Evolutionary conservation across 2,329 filamentous ascomycete genomes (phyloP).

Genomic region (Exophiala dermatitidis): DNA sequence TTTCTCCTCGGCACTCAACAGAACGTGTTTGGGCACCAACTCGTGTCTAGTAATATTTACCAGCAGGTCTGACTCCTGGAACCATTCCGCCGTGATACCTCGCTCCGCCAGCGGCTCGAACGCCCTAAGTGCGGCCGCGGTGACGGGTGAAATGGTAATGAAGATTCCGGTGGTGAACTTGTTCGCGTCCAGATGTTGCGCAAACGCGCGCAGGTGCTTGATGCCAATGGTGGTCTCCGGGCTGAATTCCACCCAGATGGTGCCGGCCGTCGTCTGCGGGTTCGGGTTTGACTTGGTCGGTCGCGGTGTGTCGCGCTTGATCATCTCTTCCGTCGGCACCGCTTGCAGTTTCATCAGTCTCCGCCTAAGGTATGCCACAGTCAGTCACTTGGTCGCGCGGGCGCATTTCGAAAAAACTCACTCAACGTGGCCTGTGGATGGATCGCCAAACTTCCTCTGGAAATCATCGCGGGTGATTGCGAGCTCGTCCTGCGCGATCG

Average conservation of each 20-base stretch:
- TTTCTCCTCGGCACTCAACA: slow-evolving; percentile 89
- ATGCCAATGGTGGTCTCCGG: slow-evolving; percentile 73
- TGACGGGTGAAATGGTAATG: slow-evolving; percentile 74
- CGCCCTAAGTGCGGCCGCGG: slow-evolving; percentile 78
- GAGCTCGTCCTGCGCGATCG: slow-evolving; percentile 82
- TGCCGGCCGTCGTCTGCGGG: slow-evolving; percentile 68
- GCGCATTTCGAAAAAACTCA: no score
- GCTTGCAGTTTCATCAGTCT: slow-evolving; percentile 80
- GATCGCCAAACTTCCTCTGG: slow-evolving; percentile 61
- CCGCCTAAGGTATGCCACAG: slow-evolving; percentile 52
- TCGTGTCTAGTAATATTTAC: slow-evolving; percentile 99
- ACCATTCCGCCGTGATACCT: slow-evolving; percentile 76
- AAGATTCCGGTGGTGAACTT: slow-evolving; percentile 87
- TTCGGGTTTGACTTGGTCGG: slow-evolving; percentile 62
- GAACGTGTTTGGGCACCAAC: slow-evolving; percentile 85
- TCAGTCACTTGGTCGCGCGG: slow-evolving; percentile 1
- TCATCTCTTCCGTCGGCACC: slow-evolving; percentile 74
- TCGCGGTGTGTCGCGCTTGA: slow-evolving; percentile 70
- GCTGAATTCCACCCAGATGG: slow-evolving; percentile 90
- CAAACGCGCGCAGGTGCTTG: slow-evolving; percentile 85
- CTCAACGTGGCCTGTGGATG: slow-evolving; percentile 39
- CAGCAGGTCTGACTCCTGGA: slow-evolving; percentile 88
- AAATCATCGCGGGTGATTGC: slow-evolving; percentile 81
- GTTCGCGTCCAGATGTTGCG: slow-evolving; percentile 69
- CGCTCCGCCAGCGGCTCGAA: slow-evolving; percentile 46